phyloP scores from a whole-genome alignment of 202 grass and related monocot species.

The Bolboschoenoplectus hybrid region DNA sequence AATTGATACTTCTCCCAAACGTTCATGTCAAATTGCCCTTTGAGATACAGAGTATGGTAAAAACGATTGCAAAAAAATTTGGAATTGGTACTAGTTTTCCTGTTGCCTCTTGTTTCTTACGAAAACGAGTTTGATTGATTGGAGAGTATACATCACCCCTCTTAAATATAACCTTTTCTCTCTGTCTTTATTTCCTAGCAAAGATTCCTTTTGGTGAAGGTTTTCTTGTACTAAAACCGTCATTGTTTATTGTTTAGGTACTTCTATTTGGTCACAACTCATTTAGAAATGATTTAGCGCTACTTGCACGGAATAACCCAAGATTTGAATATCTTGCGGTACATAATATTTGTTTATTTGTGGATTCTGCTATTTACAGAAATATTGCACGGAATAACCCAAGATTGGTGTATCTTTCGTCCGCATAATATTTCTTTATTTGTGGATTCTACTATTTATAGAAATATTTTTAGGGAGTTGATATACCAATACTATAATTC shows the following conservation, averaged over 20 bases:
- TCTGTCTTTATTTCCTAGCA: neutral
- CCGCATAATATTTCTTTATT: neutral
- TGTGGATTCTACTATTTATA: neutral
- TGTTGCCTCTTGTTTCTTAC: neutral
- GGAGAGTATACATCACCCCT: neutral
- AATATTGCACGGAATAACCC: conserved; percentile 4
- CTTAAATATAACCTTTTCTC: neutral
- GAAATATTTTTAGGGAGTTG: neutral
- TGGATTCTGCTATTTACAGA: neutral
- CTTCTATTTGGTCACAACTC: neutral
- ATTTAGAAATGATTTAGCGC: neutral
- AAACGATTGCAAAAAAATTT: neutral
- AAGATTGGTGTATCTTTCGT: neutral
- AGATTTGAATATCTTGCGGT: neutral
- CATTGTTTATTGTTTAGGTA: neutral
- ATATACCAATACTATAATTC: no score
- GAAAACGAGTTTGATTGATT: conserved; percentile 12
- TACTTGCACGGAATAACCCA: neutral
- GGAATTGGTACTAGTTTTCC: neutral
- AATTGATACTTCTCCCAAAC: neutral
- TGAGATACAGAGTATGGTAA: neutral
- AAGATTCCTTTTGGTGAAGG: neutral
- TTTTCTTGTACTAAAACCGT: neutral
- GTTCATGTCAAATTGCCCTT: neutral
- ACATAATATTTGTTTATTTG: neutral